Base-by-base conservation (phyloP, 345 rosid genomes). In the Citrus maxima region DNA sequence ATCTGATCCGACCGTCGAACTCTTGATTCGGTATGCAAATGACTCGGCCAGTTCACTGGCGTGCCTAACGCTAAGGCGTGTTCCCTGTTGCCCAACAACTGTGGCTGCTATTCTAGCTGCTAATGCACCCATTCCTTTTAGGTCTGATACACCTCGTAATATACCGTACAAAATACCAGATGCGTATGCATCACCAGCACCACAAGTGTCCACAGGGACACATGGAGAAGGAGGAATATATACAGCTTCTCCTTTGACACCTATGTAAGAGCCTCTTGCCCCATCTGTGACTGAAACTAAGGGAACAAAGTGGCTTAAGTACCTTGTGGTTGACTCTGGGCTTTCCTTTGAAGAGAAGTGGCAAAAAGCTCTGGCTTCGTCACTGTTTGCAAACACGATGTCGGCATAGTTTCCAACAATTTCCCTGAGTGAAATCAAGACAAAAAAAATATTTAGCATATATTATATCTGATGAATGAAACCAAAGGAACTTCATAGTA, bases 121-220 rank as follows among this genome's bases (percentile, higher is more conserved):
- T 85, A 93, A 81, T 32, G 93, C 55, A 67, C 99, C 99, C 83
- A 95, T 89, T 51, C 91, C 89, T 85, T 89, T 93, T 77, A 95
- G 73, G 85, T 95, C 95, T 0, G 95, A 88, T 51, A 85, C 81
- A 7, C 99, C 99, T 34, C 86, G 87, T 67, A 90, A 80, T 83
- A 93, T 87, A 67, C 98, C 90, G 16, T 93, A 95, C 77, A 95
- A 84, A 73, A 95, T 89, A 49, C 99, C 98, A 4, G 99, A 90
- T 70, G 99, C 98, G 25, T 92, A 95, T 8, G 98, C 98, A 79
- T 95, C 97, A 69, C 99, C 99, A 0, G 98, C 98, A 67, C 99
- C 98, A 67, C 99, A 92, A 0, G 97, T 93, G 80, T 93, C 99
- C 19, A 89, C 80, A 0, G 96, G 98, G 35, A 88, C 87, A 65